Percentiles rank a stretch among this genome's conserved stretches.
Evolutionary conservation across 2,329 filamentous ascomycete genomes (phyloP).

Genomic region (Colletotrichum costaricense): DNA sequence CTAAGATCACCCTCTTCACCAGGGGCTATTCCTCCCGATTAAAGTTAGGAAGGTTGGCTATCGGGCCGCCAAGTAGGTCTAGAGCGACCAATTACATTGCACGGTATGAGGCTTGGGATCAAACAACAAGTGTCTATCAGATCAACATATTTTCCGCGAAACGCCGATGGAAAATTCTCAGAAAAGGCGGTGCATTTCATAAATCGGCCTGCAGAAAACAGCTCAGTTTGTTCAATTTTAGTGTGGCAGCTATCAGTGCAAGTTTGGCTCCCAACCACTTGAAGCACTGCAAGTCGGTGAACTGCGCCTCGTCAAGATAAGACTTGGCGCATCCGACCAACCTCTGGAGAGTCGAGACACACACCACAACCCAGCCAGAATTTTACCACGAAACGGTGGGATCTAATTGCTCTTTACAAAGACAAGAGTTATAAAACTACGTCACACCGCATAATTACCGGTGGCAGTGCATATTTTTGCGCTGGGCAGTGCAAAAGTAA

Average conservation of each 20-base stretch:
- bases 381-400: not conserved
- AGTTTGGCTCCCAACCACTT: not conserved
- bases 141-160: not conserved
- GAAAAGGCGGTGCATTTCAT: rapidly evolving
- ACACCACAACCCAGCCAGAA: not conserved
- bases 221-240: not conserved
- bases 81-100: not conserved
- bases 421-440: not conserved
- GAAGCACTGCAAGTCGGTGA: not conserved
- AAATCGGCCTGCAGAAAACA: not conserved
- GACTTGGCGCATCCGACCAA: not conserved
- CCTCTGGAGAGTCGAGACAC: too few species aligned
- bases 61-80: not conserved
- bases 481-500: not conserved
- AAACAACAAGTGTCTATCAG: not conserved
- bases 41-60: not conserved
- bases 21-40: too few species aligned
- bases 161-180: not conserved
- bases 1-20: too few species aligned
- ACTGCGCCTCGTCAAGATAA: constrained; percentile 1
- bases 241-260: not conserved
- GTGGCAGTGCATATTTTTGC: not conserved
- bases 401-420: not conserved
- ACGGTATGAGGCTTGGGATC: not conserved
- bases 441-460: not conserved